Percentiles rank a stretch among this genome's conserved stretches.
These are phyloP conservation scores for Arthrobotrys conoides DNA, from an alignment of 2,329 filamentous ascomycete species.

Conservation along the genomic window DNA sequence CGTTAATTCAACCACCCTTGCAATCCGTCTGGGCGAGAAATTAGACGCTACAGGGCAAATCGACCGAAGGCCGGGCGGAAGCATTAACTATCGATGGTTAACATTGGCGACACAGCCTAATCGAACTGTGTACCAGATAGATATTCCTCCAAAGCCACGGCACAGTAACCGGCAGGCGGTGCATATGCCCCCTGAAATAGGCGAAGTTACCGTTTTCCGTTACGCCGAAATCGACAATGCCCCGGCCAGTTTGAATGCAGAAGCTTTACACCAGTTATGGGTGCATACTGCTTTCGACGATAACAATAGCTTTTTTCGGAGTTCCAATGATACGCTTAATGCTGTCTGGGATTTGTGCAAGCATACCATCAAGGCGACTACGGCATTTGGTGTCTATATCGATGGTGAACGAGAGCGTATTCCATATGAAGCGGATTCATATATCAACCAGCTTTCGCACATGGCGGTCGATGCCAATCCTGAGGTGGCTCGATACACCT, in stretches of 20 bases:
- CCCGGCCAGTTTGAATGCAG: constrained; percentile 5
- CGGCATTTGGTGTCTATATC: constrained; percentile 32
- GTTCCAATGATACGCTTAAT: constrained; percentile 38
- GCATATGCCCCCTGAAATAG: constrained; percentile 27
- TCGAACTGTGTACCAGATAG: constrained; percentile 10
- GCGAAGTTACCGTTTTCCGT: constrained; percentile 37
- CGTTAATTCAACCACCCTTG: background rate
- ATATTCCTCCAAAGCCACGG: constrained; percentile 31
- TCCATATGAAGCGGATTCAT: constrained; percentile 41
- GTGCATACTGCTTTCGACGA: constrained; percentile 37
- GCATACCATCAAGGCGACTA: constrained; percentile 39
- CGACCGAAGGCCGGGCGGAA: constrained; percentile 29
- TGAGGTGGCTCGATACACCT: constrained; percentile 26
- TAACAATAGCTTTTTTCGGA: constrained; percentile 15
- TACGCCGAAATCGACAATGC: constrained; percentile 44
- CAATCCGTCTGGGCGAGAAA: constrained; percentile 38
- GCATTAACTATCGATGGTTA: constrained; percentile 26
- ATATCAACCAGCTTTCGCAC: constrained; percentile 43
- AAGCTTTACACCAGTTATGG: constrained; percentile 9
- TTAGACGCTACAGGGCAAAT: constrained; percentile 13
- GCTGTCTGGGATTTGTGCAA: constrained; percentile 32
- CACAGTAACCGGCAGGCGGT: constrained; percentile 23
- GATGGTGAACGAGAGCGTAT: constrained; percentile 41
- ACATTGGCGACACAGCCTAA: constrained; percentile 12
- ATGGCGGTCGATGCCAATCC: constrained; percentile 33